phyloP scores from a whole-genome alignment of 192 early-diverging fungal genomes.

The Coemansia sp. region DNA sequence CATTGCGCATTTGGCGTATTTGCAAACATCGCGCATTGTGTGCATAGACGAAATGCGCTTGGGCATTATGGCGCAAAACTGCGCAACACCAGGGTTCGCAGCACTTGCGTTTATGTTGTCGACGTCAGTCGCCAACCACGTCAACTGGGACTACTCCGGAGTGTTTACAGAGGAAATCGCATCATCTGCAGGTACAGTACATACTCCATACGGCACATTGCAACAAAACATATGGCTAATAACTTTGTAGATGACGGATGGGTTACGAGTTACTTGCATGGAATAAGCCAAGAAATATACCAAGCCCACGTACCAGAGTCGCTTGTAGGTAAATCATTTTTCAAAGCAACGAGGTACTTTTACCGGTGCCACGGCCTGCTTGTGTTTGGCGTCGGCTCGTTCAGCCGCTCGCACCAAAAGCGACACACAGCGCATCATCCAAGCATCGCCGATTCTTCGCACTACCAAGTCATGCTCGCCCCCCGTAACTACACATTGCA shows the following conservation, averaged over 20 bases:
- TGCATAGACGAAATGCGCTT: constrained; percentile 55
- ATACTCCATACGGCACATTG: not conserved
- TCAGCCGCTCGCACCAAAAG: constrained; percentile 8
- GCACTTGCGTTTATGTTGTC: constrained; percentile 50
- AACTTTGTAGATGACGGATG: constrained; percentile 39
- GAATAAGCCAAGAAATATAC: constrained; percentile 56
- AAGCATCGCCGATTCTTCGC: constrained; percentile 8
- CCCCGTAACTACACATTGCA: constrained; percentile 44
- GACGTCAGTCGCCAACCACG: constrained; percentile 36
- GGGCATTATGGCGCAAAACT: constrained; percentile 56
- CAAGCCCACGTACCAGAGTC: constrained; percentile 41
- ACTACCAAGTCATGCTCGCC: constrained; percentile 45
- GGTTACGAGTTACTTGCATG: constrained; percentile 52
- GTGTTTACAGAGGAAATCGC: constrained; percentile 36
- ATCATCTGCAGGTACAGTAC: constrained; percentile 32
- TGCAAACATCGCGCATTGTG: constrained; percentile 41
- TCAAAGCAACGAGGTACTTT: constrained; percentile 43
- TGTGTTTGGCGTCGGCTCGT: constrained; percentile 48
- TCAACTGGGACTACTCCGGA: constrained; percentile 31
- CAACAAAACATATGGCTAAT: not conserved
- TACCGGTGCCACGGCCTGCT: constrained; percentile 51
- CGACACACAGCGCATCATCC: constrained; percentile 32
- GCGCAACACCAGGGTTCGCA: constrained; percentile 49
- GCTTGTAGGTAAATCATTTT: constrained; percentile 44
- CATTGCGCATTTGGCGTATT: constrained; percentile 35